Percentiles rank a stretch among this genome's conserved stretches.
Evolutionary conservation across 768 basidiomycete species (phyloP).

Genomic region (Tulasnella sp.): DNA sequence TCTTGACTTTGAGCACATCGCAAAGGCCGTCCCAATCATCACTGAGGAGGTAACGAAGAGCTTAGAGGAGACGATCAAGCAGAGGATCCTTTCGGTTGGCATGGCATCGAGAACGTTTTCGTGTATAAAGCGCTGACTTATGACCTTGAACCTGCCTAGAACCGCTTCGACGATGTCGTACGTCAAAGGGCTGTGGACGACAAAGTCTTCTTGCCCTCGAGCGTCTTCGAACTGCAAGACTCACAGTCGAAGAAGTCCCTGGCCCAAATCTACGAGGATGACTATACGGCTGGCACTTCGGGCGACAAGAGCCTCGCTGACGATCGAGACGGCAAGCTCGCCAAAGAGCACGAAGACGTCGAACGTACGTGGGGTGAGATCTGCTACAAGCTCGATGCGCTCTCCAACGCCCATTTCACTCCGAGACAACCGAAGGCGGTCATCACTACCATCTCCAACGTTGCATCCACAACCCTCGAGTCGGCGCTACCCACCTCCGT

Average conservation of each 20-base stretch:
- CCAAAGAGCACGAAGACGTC: constrained; percentile 82
- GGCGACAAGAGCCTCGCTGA: constrained; percentile 37
- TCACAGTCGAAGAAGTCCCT: constrained; percentile 79
- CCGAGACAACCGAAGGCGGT: constrained; percentile 86
- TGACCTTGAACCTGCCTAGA: constrained; percentile 22
- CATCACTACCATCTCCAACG: constrained; percentile 75
- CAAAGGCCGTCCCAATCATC: constrained; percentile 76
- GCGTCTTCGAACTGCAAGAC: constrained; percentile 80
- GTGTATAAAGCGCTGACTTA: neutral
- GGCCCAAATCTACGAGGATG: constrained; percentile 92
- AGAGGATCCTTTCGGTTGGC: constrained; percentile 63
- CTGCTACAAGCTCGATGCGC: constrained; percentile 78
- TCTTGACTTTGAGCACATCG: constrained; percentile 84
- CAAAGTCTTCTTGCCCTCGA: constrained; percentile 83
- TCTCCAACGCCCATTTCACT: constrained; percentile 90
- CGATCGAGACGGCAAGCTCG: constrained; percentile 79
- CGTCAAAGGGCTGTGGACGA: constrained; percentile 65
- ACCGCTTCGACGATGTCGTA: constrained; percentile 81
- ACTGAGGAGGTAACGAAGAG: constrained; percentile 76
- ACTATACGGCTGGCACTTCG: constrained; percentile 59
- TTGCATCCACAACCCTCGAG: constrained; percentile 72
- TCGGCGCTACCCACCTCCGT: constrained; percentile 80
- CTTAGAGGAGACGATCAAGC: constrained; percentile 85
- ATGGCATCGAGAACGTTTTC: neutral
- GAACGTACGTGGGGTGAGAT: constrained; percentile 75